phyloP scores from a whole-genome alignment of 2,329 filamentous ascomycete species.

The Metarhizium guizhouense region DNA sequence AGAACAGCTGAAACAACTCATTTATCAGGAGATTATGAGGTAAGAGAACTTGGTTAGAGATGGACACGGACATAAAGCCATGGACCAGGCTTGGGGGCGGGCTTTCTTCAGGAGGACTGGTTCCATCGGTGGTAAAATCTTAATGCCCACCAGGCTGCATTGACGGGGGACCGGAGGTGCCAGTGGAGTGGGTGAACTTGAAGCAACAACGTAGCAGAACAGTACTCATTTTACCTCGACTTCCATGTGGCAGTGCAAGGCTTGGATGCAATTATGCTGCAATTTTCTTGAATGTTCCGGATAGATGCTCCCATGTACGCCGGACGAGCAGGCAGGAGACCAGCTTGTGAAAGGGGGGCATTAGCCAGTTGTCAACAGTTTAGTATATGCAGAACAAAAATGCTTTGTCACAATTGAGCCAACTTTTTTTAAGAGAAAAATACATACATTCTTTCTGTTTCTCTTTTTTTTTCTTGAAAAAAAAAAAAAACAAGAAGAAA shows the following conservation, averaged over 20 bases:
- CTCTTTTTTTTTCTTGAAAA: not conserved
- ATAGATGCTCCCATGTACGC: not conserved
- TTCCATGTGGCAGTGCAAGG: not conserved
- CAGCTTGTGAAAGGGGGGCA: not conserved
- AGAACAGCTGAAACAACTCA: slow-evolving; percentile 94
- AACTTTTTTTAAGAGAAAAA: not conserved
- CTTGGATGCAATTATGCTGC: not conserved
- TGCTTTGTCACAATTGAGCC: not conserved
- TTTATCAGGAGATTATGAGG: slow-evolving; percentile 92
- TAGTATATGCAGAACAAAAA: not conserved
- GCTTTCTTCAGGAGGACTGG: not conserved
- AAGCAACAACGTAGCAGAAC: not conserved
- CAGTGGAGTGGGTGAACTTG: not conserved
- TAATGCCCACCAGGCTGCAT: not conserved
- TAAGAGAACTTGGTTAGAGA: slow-evolving; percentile 18
- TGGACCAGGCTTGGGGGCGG: not conserved
- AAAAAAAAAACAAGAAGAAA: not conserved
- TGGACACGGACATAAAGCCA: not conserved
- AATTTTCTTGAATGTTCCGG: not conserved
- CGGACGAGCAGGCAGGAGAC: not conserved
- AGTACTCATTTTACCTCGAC: not conserved
- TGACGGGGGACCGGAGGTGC: not conserved
- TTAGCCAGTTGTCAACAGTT: not conserved
- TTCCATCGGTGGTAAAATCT: not conserved
- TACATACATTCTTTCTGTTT: no score